Percentiles rank a stretch among this genome's conserved stretches.
These are phyloP conservation scores for Royoungia palumana DNA, from an alignment of 768 basidiomycete genomes.

Conservation along the genomic window DNA sequence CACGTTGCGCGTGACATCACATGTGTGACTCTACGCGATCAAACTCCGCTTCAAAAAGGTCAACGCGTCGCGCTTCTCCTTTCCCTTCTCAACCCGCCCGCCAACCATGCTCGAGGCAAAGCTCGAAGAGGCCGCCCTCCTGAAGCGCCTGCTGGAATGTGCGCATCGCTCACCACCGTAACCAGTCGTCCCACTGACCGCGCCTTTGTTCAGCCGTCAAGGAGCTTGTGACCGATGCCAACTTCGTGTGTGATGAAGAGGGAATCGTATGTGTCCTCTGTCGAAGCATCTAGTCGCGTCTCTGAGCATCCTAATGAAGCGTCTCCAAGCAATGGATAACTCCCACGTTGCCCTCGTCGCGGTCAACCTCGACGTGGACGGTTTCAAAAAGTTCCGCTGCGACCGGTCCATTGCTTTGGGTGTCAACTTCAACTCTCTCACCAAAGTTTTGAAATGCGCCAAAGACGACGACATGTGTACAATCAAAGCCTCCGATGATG, in stretches of 20 bases:
- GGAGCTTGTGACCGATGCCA: conserved; percentile 95
- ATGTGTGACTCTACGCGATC: conserved; percentile 28
- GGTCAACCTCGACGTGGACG: conserved; percentile 72
- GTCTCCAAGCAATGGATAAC: conserved; percentile 99
- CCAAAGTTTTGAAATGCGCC: conserved; percentile 95
- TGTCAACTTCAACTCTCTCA: conserved; percentile 80
- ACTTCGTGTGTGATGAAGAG: conserved; percentile 96
- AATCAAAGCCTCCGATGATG: conserved; percentile 88
- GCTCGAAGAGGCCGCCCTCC: conserved; percentile 77
- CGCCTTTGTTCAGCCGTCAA: conserved; percentile 70
- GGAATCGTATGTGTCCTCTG: conserved; percentile 61
- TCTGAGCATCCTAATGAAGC: conserved; percentile 35
- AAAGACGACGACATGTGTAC: conserved; percentile 93
- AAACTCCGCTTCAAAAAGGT: conserved; percentile 35
- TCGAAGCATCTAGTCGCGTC: not conserved
- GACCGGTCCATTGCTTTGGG: conserved; percentile 93
- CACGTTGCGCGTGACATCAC: conserved; percentile 28
- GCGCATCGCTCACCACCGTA: conserved; percentile 21
- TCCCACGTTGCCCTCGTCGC: conserved; percentile 97
- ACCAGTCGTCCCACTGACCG: not conserved
- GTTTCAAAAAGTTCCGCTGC: conserved; percentile 88
- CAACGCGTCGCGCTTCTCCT: conserved; percentile 31
- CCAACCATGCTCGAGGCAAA: conserved; percentile 83
- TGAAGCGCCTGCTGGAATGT: conserved; percentile 96
- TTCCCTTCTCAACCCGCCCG: conserved; percentile 4